These are phyloP conservation scores for Lycium barbarum DNA, from an alignment of 257 asterid species.

Conservation along the genomic window DNA sequence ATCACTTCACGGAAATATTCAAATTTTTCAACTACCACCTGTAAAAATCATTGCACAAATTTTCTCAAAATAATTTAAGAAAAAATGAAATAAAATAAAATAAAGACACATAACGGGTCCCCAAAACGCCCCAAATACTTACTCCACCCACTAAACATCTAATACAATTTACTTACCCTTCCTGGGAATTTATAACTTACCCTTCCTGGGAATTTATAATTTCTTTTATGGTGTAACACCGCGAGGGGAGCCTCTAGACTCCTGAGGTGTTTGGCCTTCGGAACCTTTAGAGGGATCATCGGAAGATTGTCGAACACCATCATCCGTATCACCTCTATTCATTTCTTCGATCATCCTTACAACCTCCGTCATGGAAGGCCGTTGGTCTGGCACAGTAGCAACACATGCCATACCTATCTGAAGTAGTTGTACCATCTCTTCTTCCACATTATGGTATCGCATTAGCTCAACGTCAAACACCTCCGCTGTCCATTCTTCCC, in stretches of 20 bases:
- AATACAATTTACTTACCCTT: conserved; percentile 18
- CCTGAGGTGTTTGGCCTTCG: conserved; percentile 76
- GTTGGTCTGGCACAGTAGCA: conserved; percentile 74
- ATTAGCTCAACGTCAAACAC: conserved; percentile 93
- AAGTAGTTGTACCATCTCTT: conserved; percentile 97
- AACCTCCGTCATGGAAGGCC: conserved; percentile 79
- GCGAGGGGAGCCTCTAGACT: conserved; percentile 67
- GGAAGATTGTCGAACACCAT: conserved; percentile 70
- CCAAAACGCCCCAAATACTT: conserved; percentile 33
- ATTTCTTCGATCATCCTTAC: conserved; percentile 87
- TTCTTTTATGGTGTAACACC: conserved; percentile 59
- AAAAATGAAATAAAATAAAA: conserved; percentile 46
- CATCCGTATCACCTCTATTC: conserved; percentile 74
- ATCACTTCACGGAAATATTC: conserved; percentile 42
- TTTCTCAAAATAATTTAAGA: conserved; percentile 49
- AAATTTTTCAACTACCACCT: conserved; percentile 40
- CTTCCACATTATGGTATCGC: conserved; percentile 93
- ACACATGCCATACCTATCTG: conserved; percentile 98
- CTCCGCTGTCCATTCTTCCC: conserved; percentile 99
- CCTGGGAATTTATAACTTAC: conserved; percentile 25
- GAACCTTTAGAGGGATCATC: conserved; percentile 82
- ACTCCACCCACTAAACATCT: conserved; percentile 26
- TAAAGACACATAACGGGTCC: conserved; percentile 35
- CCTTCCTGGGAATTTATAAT: conserved; percentile 17
- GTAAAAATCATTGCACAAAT: conserved; percentile 43